Conservation (phyloP, 208 protist species). For the Acanthamoeba triangularis region DNA sequence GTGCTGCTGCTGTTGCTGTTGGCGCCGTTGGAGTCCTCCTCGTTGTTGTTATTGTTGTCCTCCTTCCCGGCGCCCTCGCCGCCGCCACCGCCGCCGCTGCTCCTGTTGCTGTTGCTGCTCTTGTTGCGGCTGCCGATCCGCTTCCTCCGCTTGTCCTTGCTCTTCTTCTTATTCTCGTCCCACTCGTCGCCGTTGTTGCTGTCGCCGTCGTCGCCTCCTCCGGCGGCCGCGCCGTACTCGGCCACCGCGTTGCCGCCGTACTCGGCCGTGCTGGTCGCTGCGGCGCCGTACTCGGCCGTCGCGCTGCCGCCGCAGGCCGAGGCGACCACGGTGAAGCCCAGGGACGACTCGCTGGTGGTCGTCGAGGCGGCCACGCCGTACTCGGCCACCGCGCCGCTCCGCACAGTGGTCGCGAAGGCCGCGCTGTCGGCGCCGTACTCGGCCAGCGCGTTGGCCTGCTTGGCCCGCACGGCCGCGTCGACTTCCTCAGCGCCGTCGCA, state of each 20-base stretch:
- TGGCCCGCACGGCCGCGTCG: not conserved
- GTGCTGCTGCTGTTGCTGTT: not conserved
- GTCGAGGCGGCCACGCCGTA: not conserved
- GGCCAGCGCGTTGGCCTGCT: not conserved
- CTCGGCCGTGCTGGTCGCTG: not conserved
- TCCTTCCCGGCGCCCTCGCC: not conserved
- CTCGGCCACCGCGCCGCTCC: not conserved
- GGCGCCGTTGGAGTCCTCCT: not conserved
- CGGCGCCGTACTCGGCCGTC: constrained; percentile 32
- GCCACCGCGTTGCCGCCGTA: not conserved
- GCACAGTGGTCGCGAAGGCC: not conserved
- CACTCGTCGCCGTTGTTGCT: not conserved
- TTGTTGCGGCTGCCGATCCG: not conserved
- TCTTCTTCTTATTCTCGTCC: not conserved
- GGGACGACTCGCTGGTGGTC: not conserved
- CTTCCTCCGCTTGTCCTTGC: not conserved
- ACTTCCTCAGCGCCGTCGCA: not conserved
- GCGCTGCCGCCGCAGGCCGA: not conserved
- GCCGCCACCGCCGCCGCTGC: not conserved
- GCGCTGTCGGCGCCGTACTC: not conserved
- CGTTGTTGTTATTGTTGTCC: not conserved
- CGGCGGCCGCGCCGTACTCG: constrained; percentile 2
- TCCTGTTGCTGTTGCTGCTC: not conserved
- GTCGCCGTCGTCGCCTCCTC: not conserved
- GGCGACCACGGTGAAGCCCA: not conserved